These are phyloP conservation scores for Dictyostelium firmibasis DNA, from an alignment of 78 protist species.

Conservation along the genomic window DNA sequence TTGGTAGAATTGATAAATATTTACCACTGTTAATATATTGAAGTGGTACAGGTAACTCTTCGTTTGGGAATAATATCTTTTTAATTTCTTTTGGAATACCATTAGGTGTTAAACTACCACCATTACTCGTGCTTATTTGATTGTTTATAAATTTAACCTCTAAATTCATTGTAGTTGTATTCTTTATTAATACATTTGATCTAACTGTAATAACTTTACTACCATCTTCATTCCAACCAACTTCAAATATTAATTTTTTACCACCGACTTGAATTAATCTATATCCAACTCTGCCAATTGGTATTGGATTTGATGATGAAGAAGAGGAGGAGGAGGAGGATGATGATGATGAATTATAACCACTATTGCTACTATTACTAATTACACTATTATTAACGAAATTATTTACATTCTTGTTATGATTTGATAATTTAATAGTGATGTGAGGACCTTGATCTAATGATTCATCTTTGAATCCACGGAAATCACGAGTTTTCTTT, in stretches of 20 bases:
- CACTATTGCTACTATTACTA: background rate
- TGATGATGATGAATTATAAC: background rate
- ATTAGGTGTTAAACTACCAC: background rate
- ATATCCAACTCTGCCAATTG: slow-evolving; percentile 54
- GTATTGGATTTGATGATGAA: slow-evolving; percentile 3
- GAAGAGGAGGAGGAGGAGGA: background rate
- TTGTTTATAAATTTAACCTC: slow-evolving; percentile 15
- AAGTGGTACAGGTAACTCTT: slow-evolving; percentile 53
- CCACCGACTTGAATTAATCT: background rate
- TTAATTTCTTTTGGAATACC: background rate
- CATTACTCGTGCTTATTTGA: background rate
- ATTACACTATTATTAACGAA: background rate
- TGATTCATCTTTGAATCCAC: slow-evolving; percentile 16
- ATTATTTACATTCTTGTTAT: background rate
- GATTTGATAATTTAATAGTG: background rate
- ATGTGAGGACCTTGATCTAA: slow-evolving; percentile 39
- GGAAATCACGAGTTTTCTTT: slow-evolving; percentile 24
- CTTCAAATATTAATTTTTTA: slow-evolving; percentile 39
- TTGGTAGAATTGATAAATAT: slow-evolving; percentile 47
- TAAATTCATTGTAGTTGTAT: slow-evolving; percentile 27
- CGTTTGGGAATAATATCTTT: slow-evolving; percentile 38
- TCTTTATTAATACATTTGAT: slow-evolving; percentile 27
- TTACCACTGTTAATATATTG: slow-evolving; percentile 27
- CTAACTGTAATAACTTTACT: slow-evolving; percentile 58
- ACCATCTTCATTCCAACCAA: slow-evolving; percentile 82